Evolutionary conservation across 2,329 filamentous ascomycete species (phyloP).

Genomic region (Aspergillaceae sp.): DNA sequence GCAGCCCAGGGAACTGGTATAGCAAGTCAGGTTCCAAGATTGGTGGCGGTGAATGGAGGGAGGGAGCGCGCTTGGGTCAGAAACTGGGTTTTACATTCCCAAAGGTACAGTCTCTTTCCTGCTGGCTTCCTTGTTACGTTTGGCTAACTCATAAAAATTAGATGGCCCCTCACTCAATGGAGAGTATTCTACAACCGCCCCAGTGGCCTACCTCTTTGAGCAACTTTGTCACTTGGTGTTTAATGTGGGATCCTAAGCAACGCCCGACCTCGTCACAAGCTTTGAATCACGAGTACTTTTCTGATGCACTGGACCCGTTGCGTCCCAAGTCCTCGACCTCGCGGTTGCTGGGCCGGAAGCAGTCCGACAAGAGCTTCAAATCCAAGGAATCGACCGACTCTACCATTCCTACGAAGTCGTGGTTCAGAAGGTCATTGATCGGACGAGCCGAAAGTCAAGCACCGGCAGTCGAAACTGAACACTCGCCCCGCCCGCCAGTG

Average conservation of each 20-base stretch:
- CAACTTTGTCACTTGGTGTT: slow-evolving; percentile 94
- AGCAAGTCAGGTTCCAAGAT: slow-evolving; percentile 80
- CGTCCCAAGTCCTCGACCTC: slow-evolving; percentile 85
- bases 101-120: slow-evolving; percentile 44
- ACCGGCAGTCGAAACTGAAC: slow-evolving; percentile 40
- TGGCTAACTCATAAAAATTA: slow-evolving; percentile 29
- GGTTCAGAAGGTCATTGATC: slow-evolving; percentile 94
- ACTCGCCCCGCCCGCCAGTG: slow-evolving; percentile 31
- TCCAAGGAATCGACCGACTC: slow-evolving; percentile 55
- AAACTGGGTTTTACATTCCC: slow-evolving; percentile 98
- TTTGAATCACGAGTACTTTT: slow-evolving; percentile 90
- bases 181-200: slow-evolving; percentile 80
- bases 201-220: slow-evolving; percentile 85
- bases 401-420: slow-evolving; percentile 63
- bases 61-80: slow-evolving; percentile 82
- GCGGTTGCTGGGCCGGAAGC: slow-evolving; percentile 76
- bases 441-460: slow-evolving; percentile 64
- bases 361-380: slow-evolving; percentile 68
- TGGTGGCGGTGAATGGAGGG: slow-evolving; percentile 94
- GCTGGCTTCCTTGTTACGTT: too few species aligned
- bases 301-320: slow-evolving; percentile 83
- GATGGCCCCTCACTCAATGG: slow-evolving; percentile 97
- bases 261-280: slow-evolving; percentile 89
- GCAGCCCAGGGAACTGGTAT: slow-evolving; percentile 96
- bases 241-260: slow-evolving; percentile 96